These are phyloP conservation scores for Neofusicoccum kwambonambiense DNA, from an alignment of 2,329 filamentous ascomycete genomes.

Conservation along the genomic window DNA sequence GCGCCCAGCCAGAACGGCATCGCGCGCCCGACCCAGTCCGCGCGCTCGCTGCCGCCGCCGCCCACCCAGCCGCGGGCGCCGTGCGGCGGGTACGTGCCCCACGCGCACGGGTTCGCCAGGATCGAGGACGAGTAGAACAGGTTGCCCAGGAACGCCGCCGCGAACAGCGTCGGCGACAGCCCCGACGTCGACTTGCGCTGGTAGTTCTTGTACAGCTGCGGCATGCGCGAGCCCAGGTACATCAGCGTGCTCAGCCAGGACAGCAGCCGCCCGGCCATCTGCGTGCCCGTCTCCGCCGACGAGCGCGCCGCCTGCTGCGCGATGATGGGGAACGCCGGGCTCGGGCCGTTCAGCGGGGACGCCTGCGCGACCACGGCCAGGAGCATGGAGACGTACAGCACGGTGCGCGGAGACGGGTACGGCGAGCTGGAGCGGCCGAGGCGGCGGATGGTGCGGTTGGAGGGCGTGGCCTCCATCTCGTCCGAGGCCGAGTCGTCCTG, in stretches of 20 bases:
- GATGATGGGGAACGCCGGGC: conserved; percentile 24
- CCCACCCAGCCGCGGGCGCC: conserved; percentile 62
- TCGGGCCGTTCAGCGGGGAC: conserved; percentile 29
- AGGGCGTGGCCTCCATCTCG: not conserved
- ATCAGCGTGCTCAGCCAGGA: conserved; percentile 40
- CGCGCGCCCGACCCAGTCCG: conserved; percentile 58
- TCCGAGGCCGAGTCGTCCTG: not conserved
- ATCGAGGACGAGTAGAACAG: conserved; percentile 65
- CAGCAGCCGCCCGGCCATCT: conserved; percentile 37
- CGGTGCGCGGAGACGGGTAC: conserved; percentile 46
- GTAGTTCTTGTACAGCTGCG: conserved; percentile 67
- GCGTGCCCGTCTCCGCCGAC: conserved; percentile 25
- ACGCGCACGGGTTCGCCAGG: conserved; percentile 62
- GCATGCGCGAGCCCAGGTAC: conserved; percentile 39
- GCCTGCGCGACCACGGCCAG: conserved; percentile 44
- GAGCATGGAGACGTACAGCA: conserved; percentile 47
- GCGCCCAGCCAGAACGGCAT: conserved; percentile 66
- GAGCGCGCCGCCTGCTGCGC: conserved; percentile 20
- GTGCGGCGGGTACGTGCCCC: conserved; percentile 56
- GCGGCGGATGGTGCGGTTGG: conserved; percentile 31
- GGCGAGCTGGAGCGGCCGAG: conserved; percentile 41
- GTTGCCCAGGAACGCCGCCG: conserved; percentile 67
- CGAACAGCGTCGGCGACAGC: conserved; percentile 62
- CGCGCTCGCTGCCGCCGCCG: conserved; percentile 52
- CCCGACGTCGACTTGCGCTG: conserved; percentile 62